Conservation (phyloP, 768 basidiomycete species). For the Gymnopilus junonius region DNA sequence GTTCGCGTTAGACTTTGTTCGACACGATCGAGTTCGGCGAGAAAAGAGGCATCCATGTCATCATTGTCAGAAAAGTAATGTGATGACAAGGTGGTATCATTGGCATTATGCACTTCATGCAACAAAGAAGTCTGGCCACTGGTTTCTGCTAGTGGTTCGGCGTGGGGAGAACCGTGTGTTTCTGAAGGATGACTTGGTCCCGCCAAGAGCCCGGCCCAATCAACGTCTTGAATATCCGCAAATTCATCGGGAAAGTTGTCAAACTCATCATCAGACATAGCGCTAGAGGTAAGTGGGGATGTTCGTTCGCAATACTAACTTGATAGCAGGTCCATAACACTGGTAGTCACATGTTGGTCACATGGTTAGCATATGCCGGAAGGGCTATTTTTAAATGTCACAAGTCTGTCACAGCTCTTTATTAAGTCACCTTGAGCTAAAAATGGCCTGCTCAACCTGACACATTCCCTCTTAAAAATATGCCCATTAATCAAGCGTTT, state of each 20-base stretch:
- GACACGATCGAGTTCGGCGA: slow-evolving; percentile 50
- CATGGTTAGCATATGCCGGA: no score
- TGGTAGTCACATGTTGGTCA: background rate
- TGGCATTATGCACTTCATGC: slow-evolving; percentile 8
- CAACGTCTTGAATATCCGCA: slow-evolving; percentile 51
- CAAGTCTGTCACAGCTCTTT: background rate
- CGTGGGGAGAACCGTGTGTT: background rate
- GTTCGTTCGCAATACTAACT: background rate
- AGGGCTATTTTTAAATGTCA: background rate
- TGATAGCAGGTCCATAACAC: background rate
- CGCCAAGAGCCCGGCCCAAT: slow-evolving; percentile 45
- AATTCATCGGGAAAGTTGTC: slow-evolving; percentile 58
- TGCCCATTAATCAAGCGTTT: background rate
- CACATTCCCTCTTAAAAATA: background rate
- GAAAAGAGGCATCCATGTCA: slow-evolving; percentile 38
- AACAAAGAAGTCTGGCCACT: background rate
- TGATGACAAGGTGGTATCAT: slow-evolving; percentile 21
- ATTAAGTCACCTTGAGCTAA: background rate
- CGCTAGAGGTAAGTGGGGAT: background rate
- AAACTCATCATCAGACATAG: slow-evolving; percentile 55
- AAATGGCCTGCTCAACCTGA: background rate
- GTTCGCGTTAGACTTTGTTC: slow-evolving; percentile 38
- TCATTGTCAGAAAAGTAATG: slow-evolving; percentile 29
- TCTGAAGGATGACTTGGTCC: slow-evolving; percentile 15
- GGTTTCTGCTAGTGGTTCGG: background rate